Percentiles rank a stretch among this genome's conserved stretches.
These are phyloP conservation scores for Phellinidium pouzarii DNA, from an alignment of 1,284 basidiomycete genomes.

Conservation along the genomic window DNA sequence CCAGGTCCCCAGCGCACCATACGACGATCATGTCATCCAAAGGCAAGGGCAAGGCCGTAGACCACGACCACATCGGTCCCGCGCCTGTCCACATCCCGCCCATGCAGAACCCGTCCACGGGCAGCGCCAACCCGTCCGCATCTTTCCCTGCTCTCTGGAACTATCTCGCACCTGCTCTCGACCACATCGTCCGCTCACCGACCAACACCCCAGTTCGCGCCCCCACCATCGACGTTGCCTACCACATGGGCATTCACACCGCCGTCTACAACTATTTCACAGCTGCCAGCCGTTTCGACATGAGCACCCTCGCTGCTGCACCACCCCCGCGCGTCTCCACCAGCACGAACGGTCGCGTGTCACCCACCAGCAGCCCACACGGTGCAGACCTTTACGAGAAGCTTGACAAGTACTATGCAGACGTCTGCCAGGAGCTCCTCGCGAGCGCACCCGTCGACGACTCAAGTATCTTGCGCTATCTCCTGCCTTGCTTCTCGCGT, in stretches of 20 bases:
- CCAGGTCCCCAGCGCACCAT: neutral
- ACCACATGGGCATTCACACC: slow-evolving; percentile 71
- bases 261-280: slow-evolving; percentile 77
- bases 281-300: slow-evolving; percentile 25
- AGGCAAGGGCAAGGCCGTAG: slow-evolving; percentile 10
- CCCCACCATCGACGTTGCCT: slow-evolving; percentile 60
- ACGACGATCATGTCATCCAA: slow-evolving; percentile 2
- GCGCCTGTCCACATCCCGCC: slow-evolving; percentile 19
- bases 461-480: slow-evolving; percentile 56
- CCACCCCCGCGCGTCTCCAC: neutral
- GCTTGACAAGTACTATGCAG: slow-evolving; percentile 59
- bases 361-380: slow-evolving; percentile 29
- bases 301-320: slow-evolving; percentile 4
- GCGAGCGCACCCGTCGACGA: slow-evolving; percentile 50
- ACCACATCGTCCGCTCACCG: slow-evolving; percentile 67
- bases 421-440: slow-evolving; percentile 51
- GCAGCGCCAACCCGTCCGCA: slow-evolving; percentile 65
- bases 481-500: slow-evolving; percentile 61
- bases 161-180: slow-evolving; percentile 63
- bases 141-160: slow-evolving; percentile 65
- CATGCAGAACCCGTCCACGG: slow-evolving; percentile 49
- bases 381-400: slow-evolving; percentile 66
- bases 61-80: neutral
- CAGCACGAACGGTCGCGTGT: slow-evolving; percentile 2
- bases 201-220: slow-evolving; percentile 51